Percentiles rank a stretch among this genome's conserved stretches.
Conservation (phyloP, 345 rosid species). For the Durio zibethinus region DNA sequence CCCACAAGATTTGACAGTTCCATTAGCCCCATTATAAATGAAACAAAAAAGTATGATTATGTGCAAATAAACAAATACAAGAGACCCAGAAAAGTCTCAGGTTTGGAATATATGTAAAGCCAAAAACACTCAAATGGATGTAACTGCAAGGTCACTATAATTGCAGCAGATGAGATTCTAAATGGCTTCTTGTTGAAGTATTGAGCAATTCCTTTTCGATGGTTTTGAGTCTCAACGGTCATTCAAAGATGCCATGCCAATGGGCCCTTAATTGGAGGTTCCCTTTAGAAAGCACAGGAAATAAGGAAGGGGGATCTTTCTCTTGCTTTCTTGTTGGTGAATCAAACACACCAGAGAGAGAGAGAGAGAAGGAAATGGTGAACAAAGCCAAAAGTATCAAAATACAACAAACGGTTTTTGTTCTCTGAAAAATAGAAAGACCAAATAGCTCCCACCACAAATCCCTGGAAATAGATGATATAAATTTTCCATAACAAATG, state of each 20-base stretch:
- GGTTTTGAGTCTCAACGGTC: background rate
- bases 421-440: background rate
- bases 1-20: constrained; percentile 17
- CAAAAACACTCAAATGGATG: background rate
- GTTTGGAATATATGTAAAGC: background rate
- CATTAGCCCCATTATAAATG: background rate
- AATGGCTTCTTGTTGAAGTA: background rate
- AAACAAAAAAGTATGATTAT: no score
- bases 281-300: background rate
- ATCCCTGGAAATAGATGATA: no score
- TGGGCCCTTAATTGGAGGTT: background rate
- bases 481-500: no score
- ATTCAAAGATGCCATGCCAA: constrained; percentile 16
- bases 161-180: constrained; percentile 1
- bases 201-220: background rate
- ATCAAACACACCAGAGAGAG: background rate
- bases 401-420: background rate
- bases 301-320: background rate
- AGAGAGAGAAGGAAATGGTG: background rate
- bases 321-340: constrained; percentile 5
- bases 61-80: background rate
- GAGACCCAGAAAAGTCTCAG: background rate
- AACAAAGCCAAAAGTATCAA: background rate
- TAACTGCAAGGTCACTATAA: background rate
- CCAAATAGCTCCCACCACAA: no score